Evolutionary conservation across 208 protist genomes (phyloP).

Genomic region (Leishmania arabica): DNA sequence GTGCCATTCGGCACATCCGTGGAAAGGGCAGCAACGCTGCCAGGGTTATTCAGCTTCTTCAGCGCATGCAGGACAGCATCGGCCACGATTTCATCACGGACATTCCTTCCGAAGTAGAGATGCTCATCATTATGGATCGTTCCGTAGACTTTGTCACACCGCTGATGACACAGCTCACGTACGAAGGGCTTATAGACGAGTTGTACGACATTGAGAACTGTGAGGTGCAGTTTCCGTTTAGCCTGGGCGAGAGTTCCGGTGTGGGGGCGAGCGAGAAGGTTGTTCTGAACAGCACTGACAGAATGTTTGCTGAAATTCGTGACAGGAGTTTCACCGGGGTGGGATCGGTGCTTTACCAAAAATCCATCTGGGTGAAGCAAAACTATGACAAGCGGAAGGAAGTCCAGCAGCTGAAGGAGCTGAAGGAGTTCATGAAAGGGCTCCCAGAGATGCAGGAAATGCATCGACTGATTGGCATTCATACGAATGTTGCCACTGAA

Average conservation of each 20-base stretch:
- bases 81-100: slow-evolving; percentile 54
- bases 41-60: slow-evolving; percentile 68
- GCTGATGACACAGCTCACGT: slow-evolving; percentile 88
- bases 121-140: slow-evolving; percentile 81
- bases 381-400: slow-evolving; percentile 86
- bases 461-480: slow-evolving; percentile 76
- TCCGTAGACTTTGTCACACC: slow-evolving; percentile 84
- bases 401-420: slow-evolving; percentile 82
- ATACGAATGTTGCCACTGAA: slow-evolving; percentile 81
- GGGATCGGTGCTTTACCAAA: slow-evolving; percentile 80
- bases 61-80: slow-evolving; percentile 73
- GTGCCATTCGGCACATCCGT: slow-evolving; percentile 54
- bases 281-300: slow-evolving; percentile 55
- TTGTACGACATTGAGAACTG: slow-evolving; percentile 70
- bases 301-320: slow-evolving; percentile 82
- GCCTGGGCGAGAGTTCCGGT: slow-evolving; percentile 51
- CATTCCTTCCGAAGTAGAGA: slow-evolving; percentile 62
- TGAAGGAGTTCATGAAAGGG: slow-evolving; percentile 89
- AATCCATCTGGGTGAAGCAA: slow-evolving; percentile 85
- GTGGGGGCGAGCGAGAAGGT: slow-evolving; percentile 30
- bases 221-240: slow-evolving; percentile 69
- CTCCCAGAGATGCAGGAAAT: slow-evolving; percentile 88
- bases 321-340: slow-evolving; percentile 78
- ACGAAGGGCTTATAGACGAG: slow-evolving; percentile 91
- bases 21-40: slow-evolving; percentile 63